Evolutionary conservation across 2,329 filamentous ascomycete genomes (phyloP).

Genomic region (Microsporum canis): DNA sequence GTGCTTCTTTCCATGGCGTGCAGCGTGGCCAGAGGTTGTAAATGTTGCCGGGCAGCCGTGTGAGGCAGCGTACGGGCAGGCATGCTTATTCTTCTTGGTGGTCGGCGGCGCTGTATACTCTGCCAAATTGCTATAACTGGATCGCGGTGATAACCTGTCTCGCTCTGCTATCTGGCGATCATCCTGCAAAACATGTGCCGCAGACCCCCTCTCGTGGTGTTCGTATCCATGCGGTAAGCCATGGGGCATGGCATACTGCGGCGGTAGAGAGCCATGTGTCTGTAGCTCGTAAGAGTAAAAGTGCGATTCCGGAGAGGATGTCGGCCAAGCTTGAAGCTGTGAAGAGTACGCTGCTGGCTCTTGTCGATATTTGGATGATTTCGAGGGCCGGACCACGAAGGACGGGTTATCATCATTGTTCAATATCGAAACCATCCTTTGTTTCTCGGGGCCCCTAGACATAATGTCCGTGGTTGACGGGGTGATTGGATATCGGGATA

Average conservation of each 20-base stretch:
- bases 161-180: slow-evolving; percentile 11
- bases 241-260: neutral
- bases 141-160: slow-evolving; percentile 22
- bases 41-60: slow-evolving; percentile 52
- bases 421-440: slow-evolving; percentile 31
- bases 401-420: slow-evolving; percentile 40
- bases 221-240: neutral
- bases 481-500: neutral
- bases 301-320: neutral
- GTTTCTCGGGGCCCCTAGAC: neutral
- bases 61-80: slow-evolving; percentile 50
- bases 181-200: neutral
- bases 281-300: neutral
- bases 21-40: slow-evolving; percentile 56
- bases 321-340: slow-evolving; percentile 6
- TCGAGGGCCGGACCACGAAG: slow-evolving; percentile 31
- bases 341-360: slow-evolving; percentile 5
- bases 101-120: slow-evolving; percentile 19
- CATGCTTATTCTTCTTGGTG: slow-evolving; percentile 52
- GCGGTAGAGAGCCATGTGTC: neutral
- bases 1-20: slow-evolving; percentile 58
- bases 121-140: slow-evolving; percentile 17
- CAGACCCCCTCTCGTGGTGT: neutral
- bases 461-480: neutral
- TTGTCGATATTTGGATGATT: slow-evolving; percentile 2